These are phyloP conservation scores for Panaeolus papilionaceus DNA, from an alignment of 768 basidiomycete species.

Conservation along the genomic window DNA sequence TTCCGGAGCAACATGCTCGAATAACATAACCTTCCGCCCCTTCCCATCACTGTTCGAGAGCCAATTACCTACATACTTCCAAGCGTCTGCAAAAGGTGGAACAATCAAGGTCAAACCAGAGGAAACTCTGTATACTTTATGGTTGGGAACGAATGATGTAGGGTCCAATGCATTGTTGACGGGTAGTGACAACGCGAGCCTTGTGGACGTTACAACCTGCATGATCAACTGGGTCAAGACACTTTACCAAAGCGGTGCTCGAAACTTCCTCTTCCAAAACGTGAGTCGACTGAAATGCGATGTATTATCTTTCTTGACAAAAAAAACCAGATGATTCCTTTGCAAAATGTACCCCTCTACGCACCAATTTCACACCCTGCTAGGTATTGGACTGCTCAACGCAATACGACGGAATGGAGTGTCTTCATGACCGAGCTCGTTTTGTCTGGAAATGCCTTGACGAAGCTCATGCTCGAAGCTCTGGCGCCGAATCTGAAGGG, in stretches of 20 bases:
- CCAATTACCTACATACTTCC: constrained; percentile 60
- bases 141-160: constrained; percentile 52
- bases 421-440: constrained; percentile 60
- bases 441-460: constrained; percentile 56
- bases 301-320: not conserved
- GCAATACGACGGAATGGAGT: constrained; percentile 65
- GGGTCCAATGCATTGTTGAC: constrained; percentile 61
- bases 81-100: constrained; percentile 20
- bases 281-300: constrained; percentile 40
- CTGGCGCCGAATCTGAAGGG: constrained; percentile 53
- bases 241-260: constrained; percentile 62
- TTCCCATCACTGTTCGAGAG: constrained; percentile 65
- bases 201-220: constrained; percentile 64
- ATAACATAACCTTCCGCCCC: constrained; percentile 60
- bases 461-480: constrained; percentile 54
- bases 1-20: constrained; percentile 71
- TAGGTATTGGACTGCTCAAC: constrained; percentile 53
- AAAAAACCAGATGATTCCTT: constrained; percentile 57
- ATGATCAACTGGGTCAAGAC: constrained; percentile 65
- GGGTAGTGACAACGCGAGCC: constrained; percentile 54
- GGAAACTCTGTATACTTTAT: constrained; percentile 8
- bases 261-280: constrained; percentile 75
- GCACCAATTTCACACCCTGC: constrained; percentile 52
- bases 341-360: constrained; percentile 56
- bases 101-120: not conserved